A percentile compares a stretch with the other conserved stretches of the same genome.
Conservation (phyloP, 1,139 yeast genomes). For the Keqinozyma sinolaborantium region DNA sequence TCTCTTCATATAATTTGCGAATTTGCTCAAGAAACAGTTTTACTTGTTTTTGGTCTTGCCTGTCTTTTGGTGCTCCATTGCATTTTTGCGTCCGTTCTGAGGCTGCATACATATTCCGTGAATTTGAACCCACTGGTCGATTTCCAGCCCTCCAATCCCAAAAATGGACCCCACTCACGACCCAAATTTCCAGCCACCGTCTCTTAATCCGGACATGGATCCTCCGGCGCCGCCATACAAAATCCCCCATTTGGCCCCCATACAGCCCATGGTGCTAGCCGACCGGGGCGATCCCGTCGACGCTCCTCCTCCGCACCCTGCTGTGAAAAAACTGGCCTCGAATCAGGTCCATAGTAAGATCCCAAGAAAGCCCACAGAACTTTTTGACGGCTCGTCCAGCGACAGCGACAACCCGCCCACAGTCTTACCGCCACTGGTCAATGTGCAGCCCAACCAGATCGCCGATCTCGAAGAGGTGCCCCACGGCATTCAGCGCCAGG, state of each 20-base stretch:
- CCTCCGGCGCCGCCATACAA: conserved; percentile 72
- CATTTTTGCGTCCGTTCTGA: no score
- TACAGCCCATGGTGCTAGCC: conserved; percentile 70
- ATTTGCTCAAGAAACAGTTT: no score
- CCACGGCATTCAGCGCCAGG: conserved; percentile 86
- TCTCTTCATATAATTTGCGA: conserved; percentile 29
- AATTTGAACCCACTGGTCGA: no score
- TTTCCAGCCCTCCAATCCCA: not conserved
- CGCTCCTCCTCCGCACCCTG: conserved; percentile 65
- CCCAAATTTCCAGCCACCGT: conserved; percentile 74
- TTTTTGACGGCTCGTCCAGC: conserved; percentile 33
- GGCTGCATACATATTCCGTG: no score
- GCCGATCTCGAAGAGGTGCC: conserved; percentile 98
- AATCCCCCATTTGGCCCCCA: conserved; percentile 76
- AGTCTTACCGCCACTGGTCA: conserved; percentile 41
- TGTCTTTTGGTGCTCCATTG: no score
- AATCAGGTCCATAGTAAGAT: conserved; percentile 28
- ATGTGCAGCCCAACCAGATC: conserved; percentile 63
- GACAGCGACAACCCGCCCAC: conserved; percentile 10
- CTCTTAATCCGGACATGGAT: conserved; percentile 52
- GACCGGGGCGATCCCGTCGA: conserved; percentile 70
- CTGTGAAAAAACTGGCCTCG: conserved; percentile 6
- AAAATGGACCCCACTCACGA: conserved; percentile 78
- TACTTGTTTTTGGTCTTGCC: no score
- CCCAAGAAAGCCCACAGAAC: conserved; percentile 40